phyloP scores from a whole-genome alignment of 495 filamentous ascomycete genomes.

The Xylaria longipes region DNA sequence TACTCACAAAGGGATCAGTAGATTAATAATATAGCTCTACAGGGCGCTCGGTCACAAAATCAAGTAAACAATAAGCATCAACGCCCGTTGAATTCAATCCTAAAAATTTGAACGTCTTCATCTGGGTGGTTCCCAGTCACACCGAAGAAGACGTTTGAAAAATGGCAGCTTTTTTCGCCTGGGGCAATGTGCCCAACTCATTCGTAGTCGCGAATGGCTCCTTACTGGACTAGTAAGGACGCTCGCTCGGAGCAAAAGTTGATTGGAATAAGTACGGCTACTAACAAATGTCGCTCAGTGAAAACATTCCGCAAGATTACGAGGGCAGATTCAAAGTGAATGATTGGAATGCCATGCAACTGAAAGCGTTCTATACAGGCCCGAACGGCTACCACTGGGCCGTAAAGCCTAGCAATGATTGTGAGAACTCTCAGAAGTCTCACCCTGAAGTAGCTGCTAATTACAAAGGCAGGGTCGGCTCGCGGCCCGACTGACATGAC shows the following conservation, averaged over 20 bases:
- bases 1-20: background rate
- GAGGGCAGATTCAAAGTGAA: constrained; percentile 16
- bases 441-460: background rate
- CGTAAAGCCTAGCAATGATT: background rate
- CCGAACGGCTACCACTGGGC: constrained; percentile 14
- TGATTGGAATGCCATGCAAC: constrained; percentile 15
- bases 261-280: background rate
- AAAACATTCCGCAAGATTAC: constrained; percentile 7
- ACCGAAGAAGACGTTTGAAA: background rate
- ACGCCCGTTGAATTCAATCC: background rate
- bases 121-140: background rate
- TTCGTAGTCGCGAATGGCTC: constrained; percentile 17
- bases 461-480: background rate
- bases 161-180: constrained; percentile 18
- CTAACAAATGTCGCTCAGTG: background rate
- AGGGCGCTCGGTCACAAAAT: background rate
- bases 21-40: background rate
- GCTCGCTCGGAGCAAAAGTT: background rate
- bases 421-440: background rate
- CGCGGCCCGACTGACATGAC: constrained; percentile 1
- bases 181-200: constrained; percentile 20
- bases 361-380: constrained; percentile 11
- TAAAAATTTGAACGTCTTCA: background rate
- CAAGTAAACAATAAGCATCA: background rate
- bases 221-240: constrained; percentile 12